phyloP scores from a whole-genome alignment of 768 basidiomycete genomes.

The Neoboletus brunneissimus region DNA sequence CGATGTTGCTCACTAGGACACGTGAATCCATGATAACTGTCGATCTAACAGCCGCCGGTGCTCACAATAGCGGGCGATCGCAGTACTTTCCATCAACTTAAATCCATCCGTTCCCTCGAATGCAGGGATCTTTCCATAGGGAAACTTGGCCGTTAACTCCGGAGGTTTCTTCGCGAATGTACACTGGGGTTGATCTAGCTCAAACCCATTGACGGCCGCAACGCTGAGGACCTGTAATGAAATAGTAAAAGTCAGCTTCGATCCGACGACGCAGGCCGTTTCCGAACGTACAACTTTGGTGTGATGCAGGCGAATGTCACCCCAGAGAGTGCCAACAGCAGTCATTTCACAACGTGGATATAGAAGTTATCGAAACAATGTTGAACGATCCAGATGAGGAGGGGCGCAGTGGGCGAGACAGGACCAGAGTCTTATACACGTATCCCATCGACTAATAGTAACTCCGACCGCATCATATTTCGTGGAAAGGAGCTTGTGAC shows the following conservation, averaged over 20 bases:
- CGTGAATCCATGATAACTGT: background rate
- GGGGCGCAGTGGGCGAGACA: background rate
- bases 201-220: constrained; percentile 17
- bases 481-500: too few relatives aligned
- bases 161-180: constrained; percentile 13
- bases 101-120: constrained; percentile 22
- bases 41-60: background rate
- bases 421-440: background rate
- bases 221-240: constrained; percentile 16
- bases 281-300: constrained; percentile 22
- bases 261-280: background rate
- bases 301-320: constrained; percentile 18
- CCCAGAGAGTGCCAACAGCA: constrained; percentile 20
- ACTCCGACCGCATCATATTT: too few relatives aligned
- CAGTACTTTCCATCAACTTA: constrained; percentile 16
- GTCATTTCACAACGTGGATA: constrained; percentile 10
- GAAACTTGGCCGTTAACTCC: constrained; percentile 15
- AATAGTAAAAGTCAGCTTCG: background rate
- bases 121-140: constrained; percentile 22
- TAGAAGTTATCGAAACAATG: background rate
- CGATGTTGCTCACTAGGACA: constrained; percentile 14
- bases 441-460: background rate
- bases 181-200: constrained; percentile 13
- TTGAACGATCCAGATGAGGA: background rate
- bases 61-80: constrained; percentile 24